Percentiles rank a stretch among this genome's conserved stretches.
Evolutionary conservation across 208 protist genomes (phyloP).

Genomic region (Leishmania aethiopica): DNA sequence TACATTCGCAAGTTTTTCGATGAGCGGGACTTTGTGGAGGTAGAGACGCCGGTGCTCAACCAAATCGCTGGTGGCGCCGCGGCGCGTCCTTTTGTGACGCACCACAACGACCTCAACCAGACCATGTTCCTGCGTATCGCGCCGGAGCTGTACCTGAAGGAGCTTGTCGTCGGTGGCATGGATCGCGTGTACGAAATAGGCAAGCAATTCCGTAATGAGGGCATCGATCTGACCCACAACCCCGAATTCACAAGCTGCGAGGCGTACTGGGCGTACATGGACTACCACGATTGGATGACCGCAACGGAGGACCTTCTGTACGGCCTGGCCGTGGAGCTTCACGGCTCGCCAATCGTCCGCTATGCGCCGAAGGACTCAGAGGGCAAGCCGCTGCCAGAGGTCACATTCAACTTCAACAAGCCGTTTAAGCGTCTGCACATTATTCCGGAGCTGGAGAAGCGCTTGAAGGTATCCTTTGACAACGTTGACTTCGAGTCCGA

Average conservation of each 20-base stretch:
- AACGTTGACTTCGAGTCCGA: slow-evolving; percentile 73
- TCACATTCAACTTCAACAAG: slow-evolving; percentile 98
- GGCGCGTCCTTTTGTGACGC: slow-evolving; percentile 99
- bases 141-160: slow-evolving; percentile 99
- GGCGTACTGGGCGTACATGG: slow-evolving; percentile 99
- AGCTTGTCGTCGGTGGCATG: slow-evolving; percentile 99
- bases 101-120: slow-evolving; percentile 99
- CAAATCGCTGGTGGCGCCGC: slow-evolving; percentile 98
- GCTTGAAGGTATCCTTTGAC: slow-evolving; percentile 86
- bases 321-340: slow-evolving; percentile 95
- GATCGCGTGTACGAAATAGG: slow-evolving; percentile 99
- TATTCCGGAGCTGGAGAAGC: slow-evolving; percentile 95
- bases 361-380: slow-evolving; percentile 94
- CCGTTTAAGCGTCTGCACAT: slow-evolving; percentile 98
- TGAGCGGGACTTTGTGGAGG: slow-evolving; percentile 96
- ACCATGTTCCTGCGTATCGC: slow-evolving; percentile 99
- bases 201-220: slow-evolving; percentile 99
- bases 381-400: slow-evolving; percentile 69
- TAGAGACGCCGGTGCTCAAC: slow-evolving; percentile 99
- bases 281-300: slow-evolving; percentile 99
- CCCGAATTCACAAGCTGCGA: slow-evolving; percentile 99
- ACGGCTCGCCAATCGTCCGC: slow-evolving; percentile 92
- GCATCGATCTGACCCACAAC: slow-evolving; percentile 99
- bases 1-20: slow-evolving; percentile 98
- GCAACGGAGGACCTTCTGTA: slow-evolving; percentile 97